These are phyloP conservation scores for Dipteronia dyeriana DNA, from an alignment of 345 rosid species.

Conservation along the genomic window DNA sequence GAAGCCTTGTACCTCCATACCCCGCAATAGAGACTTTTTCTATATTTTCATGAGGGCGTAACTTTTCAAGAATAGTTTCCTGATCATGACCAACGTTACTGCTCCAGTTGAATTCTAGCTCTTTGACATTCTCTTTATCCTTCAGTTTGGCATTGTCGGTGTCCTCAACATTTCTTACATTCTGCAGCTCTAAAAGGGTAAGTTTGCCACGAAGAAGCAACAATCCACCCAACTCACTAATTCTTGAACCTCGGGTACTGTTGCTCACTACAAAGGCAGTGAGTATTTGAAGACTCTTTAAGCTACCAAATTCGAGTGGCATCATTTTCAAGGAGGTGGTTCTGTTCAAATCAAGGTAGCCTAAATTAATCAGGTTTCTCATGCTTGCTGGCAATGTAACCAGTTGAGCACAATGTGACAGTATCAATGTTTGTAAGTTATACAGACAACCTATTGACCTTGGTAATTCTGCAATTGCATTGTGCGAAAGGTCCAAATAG, in stretches of 20 bases:
- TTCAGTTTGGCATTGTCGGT: slow-evolving; percentile 31
- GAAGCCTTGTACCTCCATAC: slow-evolving; percentile 36
- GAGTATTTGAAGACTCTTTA: slow-evolving; percentile 32
- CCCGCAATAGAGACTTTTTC: slow-evolving; percentile 28
- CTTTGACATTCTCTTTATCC: slow-evolving; percentile 30
- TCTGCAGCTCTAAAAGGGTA: slow-evolving; percentile 31
- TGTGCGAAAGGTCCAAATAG: slow-evolving; percentile 34
- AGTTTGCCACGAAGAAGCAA: slow-evolving; percentile 32
- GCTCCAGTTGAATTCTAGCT: slow-evolving; percentile 35
- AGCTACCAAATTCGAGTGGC: slow-evolving; percentile 33
- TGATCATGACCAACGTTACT: slow-evolving; percentile 8
- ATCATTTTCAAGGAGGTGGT: slow-evolving; percentile 32
- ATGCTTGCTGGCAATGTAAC: slow-evolving; percentile 35
- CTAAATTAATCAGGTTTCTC: slow-evolving; percentile 32
- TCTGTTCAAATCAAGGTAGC: slow-evolving; percentile 34
- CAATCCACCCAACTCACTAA: slow-evolving; percentile 34
- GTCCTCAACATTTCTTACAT: slow-evolving; percentile 28
- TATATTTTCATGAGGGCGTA: slow-evolving; percentile 33
- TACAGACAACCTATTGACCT: slow-evolving; percentile 27
- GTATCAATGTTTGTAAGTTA: slow-evolving; percentile 38
- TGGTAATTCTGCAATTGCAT: slow-evolving; percentile 23
- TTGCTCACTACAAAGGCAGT: slow-evolving; percentile 29
- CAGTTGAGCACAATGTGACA: slow-evolving; percentile 27
- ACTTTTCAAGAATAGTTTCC: slow-evolving; percentile 31
- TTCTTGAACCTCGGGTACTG: slow-evolving; percentile 14